A percentile compares a stretch with the other conserved stretches of the same genome.
Conservation (phyloP, 805 yeast genomes). For the Candida khao-thaluensis region DNA sequence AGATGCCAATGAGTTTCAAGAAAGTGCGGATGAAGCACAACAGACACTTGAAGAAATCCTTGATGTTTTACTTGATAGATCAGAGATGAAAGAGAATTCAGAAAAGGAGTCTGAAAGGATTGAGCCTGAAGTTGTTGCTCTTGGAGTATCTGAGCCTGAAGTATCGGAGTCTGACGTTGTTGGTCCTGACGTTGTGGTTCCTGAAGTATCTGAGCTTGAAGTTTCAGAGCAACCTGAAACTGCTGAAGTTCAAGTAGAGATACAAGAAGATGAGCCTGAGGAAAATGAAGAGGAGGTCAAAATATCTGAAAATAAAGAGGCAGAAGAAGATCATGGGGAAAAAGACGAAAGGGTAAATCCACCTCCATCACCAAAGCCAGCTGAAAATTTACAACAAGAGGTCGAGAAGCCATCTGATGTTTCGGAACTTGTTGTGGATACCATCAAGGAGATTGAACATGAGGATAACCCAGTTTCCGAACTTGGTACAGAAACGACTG, state of each 20-base stretch:
- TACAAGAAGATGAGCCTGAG: no score
- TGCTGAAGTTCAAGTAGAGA: conserved; percentile 3
- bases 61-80: not conserved
- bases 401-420: no score
- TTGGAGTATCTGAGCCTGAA: no score
- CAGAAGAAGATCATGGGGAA: no score
- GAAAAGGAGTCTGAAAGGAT: not conserved
- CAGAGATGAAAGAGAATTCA: not conserved
- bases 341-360: not conserved
- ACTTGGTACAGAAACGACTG: no score
- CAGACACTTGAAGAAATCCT: not conserved
- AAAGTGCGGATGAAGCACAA: conserved; percentile 1
- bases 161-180: not conserved
- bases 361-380: no score
- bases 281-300: conserved; percentile 1
- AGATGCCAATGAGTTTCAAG: not conserved
- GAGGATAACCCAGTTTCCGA: no score
- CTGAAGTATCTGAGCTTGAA: no score
- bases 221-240: not conserved
- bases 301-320: no score
- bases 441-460: no score
- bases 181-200: conserved; percentile 1
- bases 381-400: no score
- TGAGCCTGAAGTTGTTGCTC: not conserved
- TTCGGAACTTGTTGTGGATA: no score